These are phyloP conservation scores for Hansfordia pulvinata DNA, from an alignment of 2,329 filamentous ascomycete genomes.

Conservation along the genomic window DNA sequence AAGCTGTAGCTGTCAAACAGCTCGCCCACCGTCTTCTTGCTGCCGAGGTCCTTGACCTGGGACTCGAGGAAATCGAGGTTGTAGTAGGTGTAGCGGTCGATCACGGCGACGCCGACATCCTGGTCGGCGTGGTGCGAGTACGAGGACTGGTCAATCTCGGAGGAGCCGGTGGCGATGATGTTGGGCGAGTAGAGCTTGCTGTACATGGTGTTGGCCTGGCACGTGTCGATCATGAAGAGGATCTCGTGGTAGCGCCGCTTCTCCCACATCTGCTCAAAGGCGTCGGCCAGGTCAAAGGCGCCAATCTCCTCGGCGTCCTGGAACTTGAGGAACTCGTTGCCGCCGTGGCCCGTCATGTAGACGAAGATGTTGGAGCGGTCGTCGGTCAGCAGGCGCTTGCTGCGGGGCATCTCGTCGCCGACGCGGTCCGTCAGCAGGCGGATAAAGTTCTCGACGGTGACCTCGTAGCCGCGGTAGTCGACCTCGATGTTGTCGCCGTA, in stretches of 20 bases:
- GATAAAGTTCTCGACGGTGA: slow-evolving; percentile 98
- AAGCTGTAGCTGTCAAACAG: slow-evolving; percentile 94
- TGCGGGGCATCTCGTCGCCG: slow-evolving; percentile 85
- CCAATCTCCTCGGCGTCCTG: slow-evolving; percentile 97
- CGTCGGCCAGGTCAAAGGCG: slow-evolving; percentile 88
- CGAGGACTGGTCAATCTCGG: slow-evolving; percentile 86
- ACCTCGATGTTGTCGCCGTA: slow-evolving; percentile 99
- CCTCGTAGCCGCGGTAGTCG: slow-evolving; percentile 94
- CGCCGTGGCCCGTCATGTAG: slow-evolving; percentile 98
- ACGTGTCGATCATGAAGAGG: slow-evolving; percentile 99
- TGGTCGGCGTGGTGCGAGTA: slow-evolving; percentile 98
- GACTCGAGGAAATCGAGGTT: slow-evolving; percentile 93
- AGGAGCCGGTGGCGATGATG: slow-evolving; percentile 95
- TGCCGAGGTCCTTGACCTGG: slow-evolving; percentile 72
- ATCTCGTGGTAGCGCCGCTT: slow-evolving; percentile 98
- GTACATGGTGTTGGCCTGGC: slow-evolving; percentile 99
- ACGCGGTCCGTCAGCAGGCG: slow-evolving; percentile 87
- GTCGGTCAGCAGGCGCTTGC: slow-evolving; percentile 87
- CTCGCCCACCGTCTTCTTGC: slow-evolving; percentile 82
- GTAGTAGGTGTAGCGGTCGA: slow-evolving; percentile 97
- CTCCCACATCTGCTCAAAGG: slow-evolving; percentile 99
- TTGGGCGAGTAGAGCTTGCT: slow-evolving; percentile 96
- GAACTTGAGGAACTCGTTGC: slow-evolving; percentile 96
- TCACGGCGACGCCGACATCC: slow-evolving; percentile 94
- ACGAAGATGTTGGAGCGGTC: slow-evolving; percentile 94